These are phyloP conservation scores for Triticum timopheevii DNA, from an alignment of 176 grass and related monocot species.

Conservation along the genomic window DNA sequence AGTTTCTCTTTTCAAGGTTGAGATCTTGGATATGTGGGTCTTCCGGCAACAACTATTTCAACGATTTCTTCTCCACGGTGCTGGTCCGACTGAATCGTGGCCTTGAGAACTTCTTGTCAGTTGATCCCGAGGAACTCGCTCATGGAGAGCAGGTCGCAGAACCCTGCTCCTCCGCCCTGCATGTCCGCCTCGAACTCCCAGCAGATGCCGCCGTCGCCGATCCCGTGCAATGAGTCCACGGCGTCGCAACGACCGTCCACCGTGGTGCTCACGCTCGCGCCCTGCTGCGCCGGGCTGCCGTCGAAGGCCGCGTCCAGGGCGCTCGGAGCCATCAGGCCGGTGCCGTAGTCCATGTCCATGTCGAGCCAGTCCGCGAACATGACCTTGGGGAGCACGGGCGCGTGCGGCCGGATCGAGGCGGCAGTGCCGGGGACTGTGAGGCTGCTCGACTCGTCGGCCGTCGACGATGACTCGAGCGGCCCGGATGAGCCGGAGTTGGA, in stretches of 20 bases:
- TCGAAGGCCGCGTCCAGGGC: slow-evolving; percentile 18
- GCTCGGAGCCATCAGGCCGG: slow-evolving; percentile 20
- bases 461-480: slow-evolving; percentile 31
- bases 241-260: not conserved
- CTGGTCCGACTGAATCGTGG: too few species aligned
- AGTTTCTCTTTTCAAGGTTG: too few species aligned
- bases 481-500: slow-evolving; percentile 40
- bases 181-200: slow-evolving; percentile 38
- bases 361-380: slow-evolving; percentile 86
- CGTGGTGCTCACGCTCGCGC: too few species aligned
- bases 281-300: not conserved
- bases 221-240: slow-evolving; percentile 38
- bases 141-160: slow-evolving; percentile 49
- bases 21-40: too few species aligned
- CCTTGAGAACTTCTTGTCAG: not conserved
- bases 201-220: slow-evolving; percentile 39
- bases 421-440: not conserved
- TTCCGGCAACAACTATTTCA: too few species aligned
- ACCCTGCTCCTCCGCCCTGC: slow-evolving; percentile 1
- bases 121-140: slow-evolving; percentile 55
- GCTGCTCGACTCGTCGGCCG: slow-evolving; percentile 42
- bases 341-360: slow-evolving; percentile 44
- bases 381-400: slow-evolving; percentile 60
- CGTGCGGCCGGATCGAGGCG: slow-evolving; percentile 22
- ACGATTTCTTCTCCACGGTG: too few species aligned